Percentiles rank a stretch among this genome's conserved stretches.
Evolutionary conservation across 441 rosid species (phyloP).

Genomic region (Erodium trifolium): DNA sequence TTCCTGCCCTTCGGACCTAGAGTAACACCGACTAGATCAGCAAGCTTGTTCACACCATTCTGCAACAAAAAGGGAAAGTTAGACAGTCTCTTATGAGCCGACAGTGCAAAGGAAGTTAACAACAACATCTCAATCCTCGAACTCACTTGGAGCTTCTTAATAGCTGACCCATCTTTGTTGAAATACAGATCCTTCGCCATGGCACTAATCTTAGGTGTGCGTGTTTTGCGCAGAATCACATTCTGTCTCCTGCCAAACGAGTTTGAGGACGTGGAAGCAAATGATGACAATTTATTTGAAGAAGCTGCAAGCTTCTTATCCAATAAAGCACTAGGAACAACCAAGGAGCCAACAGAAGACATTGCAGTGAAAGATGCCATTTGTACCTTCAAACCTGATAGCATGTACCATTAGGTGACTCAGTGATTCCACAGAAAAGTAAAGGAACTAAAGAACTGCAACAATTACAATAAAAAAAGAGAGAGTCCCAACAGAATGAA

Average conservation of each 20-base stretch:
- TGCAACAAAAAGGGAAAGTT: conserved; percentile 17
- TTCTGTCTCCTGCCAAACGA: conserved; percentile 42
- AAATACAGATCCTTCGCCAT: conserved; percentile 27
- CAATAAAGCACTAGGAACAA: conserved; percentile 32
- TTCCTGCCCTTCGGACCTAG: conserved; percentile 96
- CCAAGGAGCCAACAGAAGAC: conserved; percentile 59
- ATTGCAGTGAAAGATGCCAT: conserved; percentile 68
- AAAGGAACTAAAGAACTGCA: neutral
- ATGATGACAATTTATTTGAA: conserved; percentile 56
- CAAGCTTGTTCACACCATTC: conserved; percentile 95
- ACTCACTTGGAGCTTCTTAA: conserved; percentile 81
- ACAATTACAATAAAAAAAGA: too few species aligned
- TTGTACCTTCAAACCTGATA: conserved; percentile 19
- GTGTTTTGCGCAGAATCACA: too few species aligned
- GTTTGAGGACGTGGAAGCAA: conserved; percentile 50
- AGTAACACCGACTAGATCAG: conserved; percentile 92
- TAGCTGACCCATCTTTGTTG: conserved; percentile 84
- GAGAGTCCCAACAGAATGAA: neutral
- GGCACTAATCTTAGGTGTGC: too few species aligned
- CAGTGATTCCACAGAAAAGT: neutral
- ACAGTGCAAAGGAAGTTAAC: neutral
- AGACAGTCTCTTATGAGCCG: neutral
- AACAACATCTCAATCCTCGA: neutral
- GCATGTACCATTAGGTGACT: neutral
- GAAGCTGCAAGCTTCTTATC: conserved; percentile 50